These are phyloP conservation scores for Ramaria sp. DNA, from an alignment of 768 basidiomycete species.

Conservation along the genomic window DNA sequence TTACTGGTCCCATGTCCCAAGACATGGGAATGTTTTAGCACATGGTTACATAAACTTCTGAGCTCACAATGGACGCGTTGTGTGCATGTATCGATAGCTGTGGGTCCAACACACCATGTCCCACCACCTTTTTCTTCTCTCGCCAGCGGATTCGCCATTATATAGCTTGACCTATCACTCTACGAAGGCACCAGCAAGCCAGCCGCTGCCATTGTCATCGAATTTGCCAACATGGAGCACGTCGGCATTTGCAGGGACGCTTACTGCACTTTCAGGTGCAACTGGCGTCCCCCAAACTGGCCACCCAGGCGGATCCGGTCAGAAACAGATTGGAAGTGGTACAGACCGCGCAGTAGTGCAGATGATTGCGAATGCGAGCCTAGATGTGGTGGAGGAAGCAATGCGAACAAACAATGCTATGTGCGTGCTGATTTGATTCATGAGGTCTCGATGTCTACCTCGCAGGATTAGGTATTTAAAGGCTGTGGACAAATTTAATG, in stretches of 20 bases:
- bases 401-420: slow-evolving; percentile 74
- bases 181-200: slow-evolving; percentile 51
- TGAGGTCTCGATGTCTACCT: slow-evolving; percentile 2
- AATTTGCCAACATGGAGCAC: slow-evolving; percentile 88
- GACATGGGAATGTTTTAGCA: no score
- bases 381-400: slow-evolving; percentile 91
- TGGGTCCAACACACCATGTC: slow-evolving; percentile 44
- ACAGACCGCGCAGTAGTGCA: slow-evolving; percentile 89
- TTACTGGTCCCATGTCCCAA: no score
- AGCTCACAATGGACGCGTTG: neutral
- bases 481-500: slow-evolving; percentile 93
- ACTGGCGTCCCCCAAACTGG: slow-evolving; percentile 56
- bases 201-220: slow-evolving; percentile 59
- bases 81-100: neutral
- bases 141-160: slow-evolving; percentile 78
- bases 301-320: slow-evolving; percentile 41
- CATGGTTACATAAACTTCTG: no score
- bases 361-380: slow-evolving; percentile 95
- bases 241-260: slow-evolving; percentile 81
- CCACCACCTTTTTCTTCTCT: slow-evolving; percentile 77
- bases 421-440: slow-evolving; percentile 30
- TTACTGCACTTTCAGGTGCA: slow-evolving; percentile 79
- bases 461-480: slow-evolving; percentile 71
- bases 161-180: slow-evolving; percentile 80
- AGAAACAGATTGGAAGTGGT: slow-evolving; percentile 53